Evolutionary conservation across 1,284 basidiomycete species (phyloP).

Genomic region (Xerocomus amazonicus): DNA sequence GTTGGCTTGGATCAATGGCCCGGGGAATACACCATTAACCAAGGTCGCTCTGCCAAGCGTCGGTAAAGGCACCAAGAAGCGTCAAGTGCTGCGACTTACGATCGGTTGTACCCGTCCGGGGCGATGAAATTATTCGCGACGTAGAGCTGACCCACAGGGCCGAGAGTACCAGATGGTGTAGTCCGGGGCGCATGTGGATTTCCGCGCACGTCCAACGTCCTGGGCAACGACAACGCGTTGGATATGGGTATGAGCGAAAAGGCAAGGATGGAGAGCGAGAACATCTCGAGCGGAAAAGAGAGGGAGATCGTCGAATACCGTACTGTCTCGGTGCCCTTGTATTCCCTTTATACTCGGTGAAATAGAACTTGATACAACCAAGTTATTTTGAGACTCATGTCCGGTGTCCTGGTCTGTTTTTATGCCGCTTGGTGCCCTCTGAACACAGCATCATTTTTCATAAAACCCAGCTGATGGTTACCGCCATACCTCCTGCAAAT

Average conservation of each 20-base stretch:
- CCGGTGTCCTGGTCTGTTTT: too few species aligned
- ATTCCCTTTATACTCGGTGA: too few species aligned
- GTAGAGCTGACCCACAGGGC: constrained; percentile 13
- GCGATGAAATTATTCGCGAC: constrained; percentile 28
- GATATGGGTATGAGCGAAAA: constrained; percentile 5
- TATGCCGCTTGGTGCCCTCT: too few species aligned
- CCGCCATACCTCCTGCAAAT: not conserved
- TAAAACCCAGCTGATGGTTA: not conserved
- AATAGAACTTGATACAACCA: too few species aligned
- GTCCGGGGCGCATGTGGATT: too few species aligned
- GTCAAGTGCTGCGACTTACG: constrained; percentile 16
- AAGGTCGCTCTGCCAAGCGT: constrained; percentile 22
- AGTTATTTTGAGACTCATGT: too few species aligned
- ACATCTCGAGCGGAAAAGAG: not conserved
- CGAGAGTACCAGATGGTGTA: constrained; percentile 7
- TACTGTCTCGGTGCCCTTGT: too few species aligned
- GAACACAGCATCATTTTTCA: too few species aligned
- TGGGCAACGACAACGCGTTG: too few species aligned
- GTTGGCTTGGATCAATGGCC: constrained; percentile 22
- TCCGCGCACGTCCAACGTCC: too few species aligned
- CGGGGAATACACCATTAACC: constrained; percentile 25
- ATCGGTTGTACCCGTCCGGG: constrained; percentile 36
- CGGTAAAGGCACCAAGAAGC: not conserved
- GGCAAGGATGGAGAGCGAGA: constrained; percentile 5
- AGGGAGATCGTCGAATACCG: too few species aligned